Base-by-base conservation (phyloP, 768 basidiomycete genomes). In the Boletus rubropictus region DNA sequence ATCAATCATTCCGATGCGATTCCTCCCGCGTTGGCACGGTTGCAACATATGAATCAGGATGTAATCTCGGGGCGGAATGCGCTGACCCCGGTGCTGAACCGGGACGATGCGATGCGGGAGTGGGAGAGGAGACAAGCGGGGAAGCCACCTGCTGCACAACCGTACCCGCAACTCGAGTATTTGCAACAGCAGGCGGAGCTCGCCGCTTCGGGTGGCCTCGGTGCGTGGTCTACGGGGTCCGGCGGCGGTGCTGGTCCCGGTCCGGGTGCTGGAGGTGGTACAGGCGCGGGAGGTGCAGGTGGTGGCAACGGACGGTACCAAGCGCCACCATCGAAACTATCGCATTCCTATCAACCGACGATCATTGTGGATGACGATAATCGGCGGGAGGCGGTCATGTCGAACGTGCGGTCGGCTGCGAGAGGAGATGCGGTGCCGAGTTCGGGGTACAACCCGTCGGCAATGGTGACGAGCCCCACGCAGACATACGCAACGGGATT, bases 31-130 rank as follows among this genome's bases (percentile, higher is more conserved):
- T 74, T 99, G 21, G 92, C 91, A 20, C 78, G 90, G 28, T 68
- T 94, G 52, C 86, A 89, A 45, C 89, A 91, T 24, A 90, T 91
- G 86, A 88, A 87, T 51, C 82, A 86, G 67, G 87, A 86, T 65
- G 81, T 82, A 59, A 84, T 83, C 54, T 79, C 72, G 41, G 61
- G 61, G 3, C 75, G 90, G 44, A 89, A 90, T 57, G 86, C 89
- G 18, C 65, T 96, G 65, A 96, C 92, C 12, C 95, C 95, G 3
- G 93, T 96, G 25, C 69, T 98, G 54, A 94, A 95, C 57, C 78
- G 95, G 43, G 95, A 98, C 55, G 95, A 99, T 53, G 86, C 89
- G 36, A 86, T 91, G 74, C 80, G 86, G 35, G 95, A 97, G 69
- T 98, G 95, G 95, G 96, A 98, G 68, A 70, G 92, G 54, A 72